Conservation (phyloP, 768 basidiomycete genomes). For the Boletus insuetus region DNA sequence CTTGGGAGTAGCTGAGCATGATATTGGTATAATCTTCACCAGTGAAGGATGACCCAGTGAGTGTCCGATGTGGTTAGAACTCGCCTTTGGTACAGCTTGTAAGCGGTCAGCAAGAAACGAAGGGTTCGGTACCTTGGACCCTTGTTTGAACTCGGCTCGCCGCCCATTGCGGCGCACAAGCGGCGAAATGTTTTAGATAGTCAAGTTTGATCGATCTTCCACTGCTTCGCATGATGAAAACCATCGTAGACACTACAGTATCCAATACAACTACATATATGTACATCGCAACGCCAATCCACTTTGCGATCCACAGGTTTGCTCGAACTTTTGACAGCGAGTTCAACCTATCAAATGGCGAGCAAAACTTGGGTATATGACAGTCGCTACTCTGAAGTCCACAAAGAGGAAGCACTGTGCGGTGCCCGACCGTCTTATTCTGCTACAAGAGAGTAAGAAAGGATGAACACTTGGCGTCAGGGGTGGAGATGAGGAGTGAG, state of each 20-base stretch:
- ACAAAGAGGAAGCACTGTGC: background rate
- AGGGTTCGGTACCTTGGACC: background rate
- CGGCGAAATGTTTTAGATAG: background rate
- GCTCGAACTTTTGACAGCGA: background rate
- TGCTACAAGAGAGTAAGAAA: slow-evolving; percentile 9
- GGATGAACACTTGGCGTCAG: slow-evolving; percentile 1
- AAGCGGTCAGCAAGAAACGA: no score
- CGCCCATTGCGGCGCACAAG: background rate
- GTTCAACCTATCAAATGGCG: slow-evolving; percentile 5
- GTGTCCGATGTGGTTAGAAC: background rate
- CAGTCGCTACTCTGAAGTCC: slow-evolving; percentile 1
- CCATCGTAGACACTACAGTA: background rate
- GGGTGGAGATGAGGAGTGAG: background rate
- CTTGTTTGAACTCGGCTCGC: background rate
- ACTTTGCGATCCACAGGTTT: background rate
- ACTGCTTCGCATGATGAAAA: background rate
- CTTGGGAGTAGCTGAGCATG: slow-evolving; percentile 31
- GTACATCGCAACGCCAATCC: background rate
- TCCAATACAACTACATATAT: background rate
- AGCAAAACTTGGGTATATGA: slow-evolving; percentile 17
- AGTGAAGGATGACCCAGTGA: no score
- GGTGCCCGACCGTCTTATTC: slow-evolving; percentile 7
- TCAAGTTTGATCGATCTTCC: no score
- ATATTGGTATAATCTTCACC: background rate
- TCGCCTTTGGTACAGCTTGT: background rate